These are phyloP conservation scores for Calophaca sinica DNA, from an alignment of 306 rosid genomes.

Conservation along the genomic window DNA sequence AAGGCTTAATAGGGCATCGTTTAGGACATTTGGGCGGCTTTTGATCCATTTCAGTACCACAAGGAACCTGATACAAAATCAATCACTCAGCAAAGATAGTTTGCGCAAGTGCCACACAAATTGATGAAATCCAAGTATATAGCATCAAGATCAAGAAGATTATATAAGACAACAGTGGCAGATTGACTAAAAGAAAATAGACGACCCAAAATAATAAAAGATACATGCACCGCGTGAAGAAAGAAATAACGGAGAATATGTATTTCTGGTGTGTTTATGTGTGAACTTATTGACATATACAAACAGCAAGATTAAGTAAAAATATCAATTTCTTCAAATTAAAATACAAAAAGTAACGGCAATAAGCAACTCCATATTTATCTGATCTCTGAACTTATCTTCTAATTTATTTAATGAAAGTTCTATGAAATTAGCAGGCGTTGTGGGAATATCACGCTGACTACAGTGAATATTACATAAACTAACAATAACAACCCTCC, in stretches of 20 bases:
- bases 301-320: slow-evolving; percentile 28
- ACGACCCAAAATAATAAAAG: slow-evolving; percentile 4
- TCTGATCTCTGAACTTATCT: slow-evolving; percentile 17
- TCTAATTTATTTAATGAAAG: slow-evolving; percentile 20
- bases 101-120: slow-evolving; percentile 23
- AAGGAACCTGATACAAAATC: slow-evolving; percentile 76
- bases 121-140: slow-evolving; percentile 29
- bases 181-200: slow-evolving; percentile 18
- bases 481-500: background rate
- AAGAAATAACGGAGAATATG: slow-evolving; percentile 27
- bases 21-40: slow-evolving; percentile 91
- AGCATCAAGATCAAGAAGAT: slow-evolving; percentile 34
- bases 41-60: slow-evolving; percentile 94
- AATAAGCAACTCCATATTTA: background rate
- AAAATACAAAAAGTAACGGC: slow-evolving; percentile 26
- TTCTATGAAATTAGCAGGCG: slow-evolving; percentile 13
- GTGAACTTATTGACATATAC: slow-evolving; percentile 20
- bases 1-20: slow-evolving; percentile 67
- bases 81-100: slow-evolving; percentile 43
- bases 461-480: slow-evolving; percentile 19
- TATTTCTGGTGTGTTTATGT: background rate
- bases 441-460: slow-evolving; percentile 16
- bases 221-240: background rate
- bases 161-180: slow-evolving; percentile 8
- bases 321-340: slow-evolving; percentile 25